Base-by-base conservation (phyloP, 257 asterid genomes). In the Solanum arcanum region DNA sequence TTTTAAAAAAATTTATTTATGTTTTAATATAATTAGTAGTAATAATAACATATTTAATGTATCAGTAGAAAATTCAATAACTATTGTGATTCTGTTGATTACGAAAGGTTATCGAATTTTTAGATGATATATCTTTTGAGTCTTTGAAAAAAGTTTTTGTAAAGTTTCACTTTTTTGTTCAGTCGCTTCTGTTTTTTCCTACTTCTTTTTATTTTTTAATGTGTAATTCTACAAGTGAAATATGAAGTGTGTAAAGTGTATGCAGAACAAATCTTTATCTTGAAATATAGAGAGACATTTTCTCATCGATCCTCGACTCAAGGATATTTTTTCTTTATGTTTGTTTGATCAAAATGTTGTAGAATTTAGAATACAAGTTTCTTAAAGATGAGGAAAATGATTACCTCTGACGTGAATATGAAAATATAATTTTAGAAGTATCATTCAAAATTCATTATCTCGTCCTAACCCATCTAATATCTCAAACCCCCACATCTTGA, bases 341-440 rank as follows among this genome's bases (percentile, higher is more conserved):
- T 68, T 14, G 1, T 15, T 66, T 29, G 21, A 2, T 68, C n/a
- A 69, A 69, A 27, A 68, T 27, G 3, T 14, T 7, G 29, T 69
- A 0, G 1, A 29, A 14, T 3, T 68, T 69, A 1, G 0, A 29
- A 29, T 6, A 31, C 7, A 69, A 29, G 3, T 69, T 69, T 29
- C 13, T 29, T 5, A 68, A 29, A 5, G 0, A 68, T 68, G 15
- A 27, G 5, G 4, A 68, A 68, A 68, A 13, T 25, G 10, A 25
- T 3, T 25, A 18, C 1, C 72, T 12, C 18, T 12, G 0, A 12
- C 2, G 5, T 1, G 7, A 68, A 20, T 0, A 64, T 12, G 10
- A 3, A 66, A 66, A 68, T 27, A 8, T 27, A 12, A 21, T 66
- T 66, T 27, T 31, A 12, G 9, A 66, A 27, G 7, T 29, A 3